Evolutionary conservation across 2,329 filamentous ascomycete species (phyloP), one percentile per base, ranked within the genome.

Genomic region (Paramyrothecium roridum): DNA sequence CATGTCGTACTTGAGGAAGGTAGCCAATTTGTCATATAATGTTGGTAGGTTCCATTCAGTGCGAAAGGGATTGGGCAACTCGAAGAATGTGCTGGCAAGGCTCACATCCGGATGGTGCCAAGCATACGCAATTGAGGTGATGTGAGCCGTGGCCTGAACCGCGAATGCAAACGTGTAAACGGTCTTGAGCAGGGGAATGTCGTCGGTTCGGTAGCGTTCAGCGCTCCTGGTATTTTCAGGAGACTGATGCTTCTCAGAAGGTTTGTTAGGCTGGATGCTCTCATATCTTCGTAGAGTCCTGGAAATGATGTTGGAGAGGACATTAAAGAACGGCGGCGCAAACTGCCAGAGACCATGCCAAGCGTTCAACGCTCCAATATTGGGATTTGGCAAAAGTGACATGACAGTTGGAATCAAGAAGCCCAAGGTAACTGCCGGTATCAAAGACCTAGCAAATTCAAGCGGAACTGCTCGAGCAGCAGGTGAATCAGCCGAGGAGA

Each of bases 331-430:
- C 8, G 57, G 7, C 1, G 60, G 61, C 1, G 57, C 54, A 1
- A 59, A 43, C 13, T 50, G 55, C 47, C 52, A 58, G 12, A 60
- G 37, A n/a, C 47, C 40, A 40, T 46, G 13, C 51, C 51, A 52
- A 17, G 50, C 50, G 53, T 56, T 53, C 53, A 55, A 56, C 7
- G 46, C 53, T 3, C 17, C 23, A 3, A 23, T n/a, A 45, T 49
- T 52, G 2, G 52, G 48, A 8, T 37, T 49, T 0, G 55, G 56
- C 1, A 53, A 40, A 43, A 58, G 47, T 37, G 56, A 48, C 23
- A 61, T 50, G 20, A 50, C 37, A 16, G 48, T 52, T 3, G 63
- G 59, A 1, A 64, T 16, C 21, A 61, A 33, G 21, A 60, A 63
- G 3, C 61, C 57, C 3, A 61, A 20, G 2, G 45, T 52, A 0